Base-by-base conservation (phyloP, 371 early-diverging fungal species). In the Chytridiales sp. region DNA sequence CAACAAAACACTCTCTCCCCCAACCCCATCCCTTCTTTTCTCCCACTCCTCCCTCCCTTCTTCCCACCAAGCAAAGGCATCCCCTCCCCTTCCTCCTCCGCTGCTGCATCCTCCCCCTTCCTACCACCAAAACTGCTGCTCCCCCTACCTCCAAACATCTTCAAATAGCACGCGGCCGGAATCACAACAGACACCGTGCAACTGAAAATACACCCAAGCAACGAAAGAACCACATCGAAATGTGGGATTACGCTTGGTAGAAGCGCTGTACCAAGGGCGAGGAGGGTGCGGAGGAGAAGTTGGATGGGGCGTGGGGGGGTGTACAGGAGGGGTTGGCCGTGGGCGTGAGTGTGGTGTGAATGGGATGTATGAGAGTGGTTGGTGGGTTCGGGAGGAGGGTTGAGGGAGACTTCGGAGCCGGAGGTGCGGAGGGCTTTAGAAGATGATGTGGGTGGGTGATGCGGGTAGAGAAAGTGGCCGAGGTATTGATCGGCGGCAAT, bases 121-220 rank as follows among this genome's bases (percentile, higher is more conserved):
- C 29, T 40, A 9, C 46, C 9, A 9, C 24, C 9, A 9, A 8
- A 22, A 9, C 46, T 21, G 9, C 13, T 9, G 24, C 5, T 30
- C 3, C 4, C 47, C 47, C 15, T 30, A 29, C 36, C 57, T 8
- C 47, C 47, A 46, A 56, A 56, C 57, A 56, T 21, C 47, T 22
- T 56, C 47, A 56, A 34, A 34, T 56, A 56, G 36, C 57, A 56
- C 5, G 47, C 57, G 5, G 29, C 57, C 4, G 57, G 57, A 6
- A 56, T 15, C 9, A 56, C 57, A 34, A 56, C 57, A 4, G 32
- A 31, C 32, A 56, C 57, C 22, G 26, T 29, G 30, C 15, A 3
- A 17, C 47, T 46, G 27, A 56, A 56, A n/a, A 56, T 29, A 34
- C 36, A 56, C 6, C 57, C 57, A 5, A 56, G 34, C 32, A 56